Percentiles rank a stretch among this genome's conserved stretches.
These are phyloP conservation scores for Halophytophthora polymorphica DNA, from an alignment of 352 stramenopile species.

Conservation along the genomic window DNA sequence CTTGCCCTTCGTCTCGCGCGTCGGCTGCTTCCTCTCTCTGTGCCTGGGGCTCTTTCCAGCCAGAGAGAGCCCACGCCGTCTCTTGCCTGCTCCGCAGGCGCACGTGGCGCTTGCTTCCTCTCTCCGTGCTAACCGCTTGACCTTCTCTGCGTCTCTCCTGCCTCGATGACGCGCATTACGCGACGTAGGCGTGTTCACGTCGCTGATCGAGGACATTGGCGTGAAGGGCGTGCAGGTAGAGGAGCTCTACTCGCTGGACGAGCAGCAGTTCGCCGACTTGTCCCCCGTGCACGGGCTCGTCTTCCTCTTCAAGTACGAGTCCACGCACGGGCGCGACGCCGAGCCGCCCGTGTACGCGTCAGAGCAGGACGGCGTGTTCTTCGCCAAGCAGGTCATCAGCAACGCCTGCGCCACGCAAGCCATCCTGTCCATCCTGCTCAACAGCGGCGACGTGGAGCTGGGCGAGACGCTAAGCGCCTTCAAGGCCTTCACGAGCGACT, in stretches of 20 bases:
- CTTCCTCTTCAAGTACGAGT: slow-evolving; percentile 96
- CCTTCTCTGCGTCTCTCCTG: not conserved
- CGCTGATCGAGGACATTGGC: slow-evolving; percentile 93
- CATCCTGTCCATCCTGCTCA: slow-evolving; percentile 96
- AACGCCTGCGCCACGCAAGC: slow-evolving; percentile 97
- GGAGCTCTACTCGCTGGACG: slow-evolving; percentile 93
- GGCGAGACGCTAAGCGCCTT: slow-evolving; percentile 69
- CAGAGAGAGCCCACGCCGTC: too few relatives aligned
- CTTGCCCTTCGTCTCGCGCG: not conserved
- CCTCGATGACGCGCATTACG: not conserved
- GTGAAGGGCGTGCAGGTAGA: slow-evolving; percentile 91
- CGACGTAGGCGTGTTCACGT: slow-evolving; percentile 79
- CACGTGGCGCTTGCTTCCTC: not conserved
- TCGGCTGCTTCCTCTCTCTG: not conserved
- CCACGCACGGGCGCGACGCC: slow-evolving; percentile 36
- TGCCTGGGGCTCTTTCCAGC: too few relatives aligned
- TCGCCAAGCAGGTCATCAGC: slow-evolving; percentile 94
- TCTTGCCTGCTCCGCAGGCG: too few relatives aligned
- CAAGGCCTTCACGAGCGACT: slow-evolving; percentile 77
- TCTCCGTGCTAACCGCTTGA: not conserved
- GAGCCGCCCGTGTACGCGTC: slow-evolving; percentile 17
- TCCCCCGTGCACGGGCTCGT: slow-evolving; percentile 91
- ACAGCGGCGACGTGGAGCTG: slow-evolving; percentile 67
- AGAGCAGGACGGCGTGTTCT: slow-evolving; percentile 86
- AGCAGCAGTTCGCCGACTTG: slow-evolving; percentile 70